These are phyloP conservation scores for Lachnellula cervina DNA, from an alignment of 2,329 filamentous ascomycete species.

Conservation along the genomic window DNA sequence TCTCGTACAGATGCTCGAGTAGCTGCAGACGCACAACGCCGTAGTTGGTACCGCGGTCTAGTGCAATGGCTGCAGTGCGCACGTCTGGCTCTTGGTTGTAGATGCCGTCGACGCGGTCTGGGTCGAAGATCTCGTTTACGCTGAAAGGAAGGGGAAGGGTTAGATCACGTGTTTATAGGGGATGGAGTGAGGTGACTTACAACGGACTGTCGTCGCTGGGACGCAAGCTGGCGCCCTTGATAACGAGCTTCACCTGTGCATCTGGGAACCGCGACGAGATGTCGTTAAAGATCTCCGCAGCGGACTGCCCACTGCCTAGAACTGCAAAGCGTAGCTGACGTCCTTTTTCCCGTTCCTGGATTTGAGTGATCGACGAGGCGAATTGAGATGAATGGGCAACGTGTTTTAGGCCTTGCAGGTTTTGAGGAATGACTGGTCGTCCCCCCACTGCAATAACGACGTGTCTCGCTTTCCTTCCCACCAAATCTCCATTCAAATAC, in stretches of 20 bases:
- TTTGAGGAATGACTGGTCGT: constrained; percentile 63
- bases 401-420: constrained; percentile 63
- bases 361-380: constrained; percentile 55
- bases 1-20: constrained; percentile 83
- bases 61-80: constrained; percentile 54
- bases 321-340: constrained; percentile 58
- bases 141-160: constrained; percentile 39
- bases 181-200: constrained; percentile 47
- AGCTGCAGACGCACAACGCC: constrained; percentile 87
- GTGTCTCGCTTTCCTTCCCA: constrained; percentile 39
- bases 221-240: constrained; percentile 76
- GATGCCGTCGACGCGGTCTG: constrained; percentile 72
- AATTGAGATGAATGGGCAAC: constrained; percentile 90
- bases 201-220: constrained; percentile 96
- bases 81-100: constrained; percentile 61
- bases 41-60: constrained; percentile 86
- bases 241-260: constrained; percentile 69
- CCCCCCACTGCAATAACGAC: constrained; percentile 64
- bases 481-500: constrained; percentile 35
- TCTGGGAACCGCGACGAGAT: constrained; percentile 79
- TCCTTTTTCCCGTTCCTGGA: constrained; percentile 38
- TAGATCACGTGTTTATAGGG: not conserved
- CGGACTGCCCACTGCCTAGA: constrained; percentile 84
- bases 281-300: constrained; percentile 92
- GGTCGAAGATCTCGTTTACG: constrained; percentile 96